Base-by-base conservation (phyloP, 768 basidiomycete species). In the Naganishia vaughanmartiniae region DNA sequence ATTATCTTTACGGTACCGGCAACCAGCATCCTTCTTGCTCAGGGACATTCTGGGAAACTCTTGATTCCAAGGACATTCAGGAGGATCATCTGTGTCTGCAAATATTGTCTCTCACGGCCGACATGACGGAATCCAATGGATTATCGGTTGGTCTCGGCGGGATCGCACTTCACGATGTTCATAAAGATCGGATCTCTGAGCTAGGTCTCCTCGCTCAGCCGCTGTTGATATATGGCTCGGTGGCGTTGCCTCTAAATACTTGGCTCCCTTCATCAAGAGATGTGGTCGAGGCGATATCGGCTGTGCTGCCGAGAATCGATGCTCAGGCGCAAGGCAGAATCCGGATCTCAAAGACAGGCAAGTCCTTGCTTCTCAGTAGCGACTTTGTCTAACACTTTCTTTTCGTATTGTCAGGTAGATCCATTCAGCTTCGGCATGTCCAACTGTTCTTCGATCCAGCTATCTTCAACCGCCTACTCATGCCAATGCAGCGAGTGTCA, bases 361-460 rank as follows among this genome's bases (percentile, higher is more conserved):
- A 63, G 60, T 42, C n/a, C 24, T 26, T 26, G 48, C 48, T 51
- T 51, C 21, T n/a, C 48, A 51, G 24, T n/a, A 51, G 48, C 4
- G n/a, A 21, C 19, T 24, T 26, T 51, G 21, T 51, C 24, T 26
- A 51, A 26, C 7, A 26, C 48, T 28, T 74, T 68, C 78, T 65
- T 68, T 74, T 15, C 26, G 31, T 26, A 3, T 14, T 24, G 6
- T 14, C 34, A 69, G 67, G 56, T 48, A 48, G 36, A 53, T 54
- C 48, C 26, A 42, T 63, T 45, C 60, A 30, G 36, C n/a, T 63
- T 10, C 42, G 39, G 24, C 60, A 63, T 21, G 15, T 51, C 31
- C 69, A 48, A 10, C 15, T 71, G 10, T 54, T 70, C 36, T n/a
- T 71, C 26, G 66, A 67, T 48, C 70, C 67, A 19, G 19, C 34